Percentiles rank a stretch among this genome's conserved stretches.
These are phyloP conservation scores for Nemophila menziesii DNA, from an alignment of 257 asterid species.

Conservation along the genomic window DNA sequence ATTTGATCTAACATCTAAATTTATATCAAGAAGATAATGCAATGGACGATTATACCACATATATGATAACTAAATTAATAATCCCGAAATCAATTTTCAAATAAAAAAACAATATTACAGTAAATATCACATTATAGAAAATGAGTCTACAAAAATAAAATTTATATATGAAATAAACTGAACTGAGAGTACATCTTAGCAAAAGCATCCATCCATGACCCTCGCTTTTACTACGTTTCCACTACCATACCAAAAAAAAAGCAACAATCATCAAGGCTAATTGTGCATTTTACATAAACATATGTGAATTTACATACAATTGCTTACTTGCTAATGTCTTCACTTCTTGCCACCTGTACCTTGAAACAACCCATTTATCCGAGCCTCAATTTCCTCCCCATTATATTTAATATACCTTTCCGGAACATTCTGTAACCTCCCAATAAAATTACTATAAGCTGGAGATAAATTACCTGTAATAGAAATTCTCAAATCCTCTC, in stretches of 20 bases:
- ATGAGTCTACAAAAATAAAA: too few species aligned
- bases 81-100: too few species aligned
- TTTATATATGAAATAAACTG: too few species aligned
- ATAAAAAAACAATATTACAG: too few species aligned
- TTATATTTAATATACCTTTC: constrained; percentile 64
- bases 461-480: constrained; percentile 42
- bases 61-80: too few species aligned
- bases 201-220: too few species aligned
- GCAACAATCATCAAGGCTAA: neutral
- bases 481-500: constrained; percentile 61
- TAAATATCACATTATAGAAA: too few species aligned
- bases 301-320: constrained; percentile 16
- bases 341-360: constrained; percentile 59
- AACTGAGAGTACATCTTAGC: too few species aligned
- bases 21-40: too few species aligned
- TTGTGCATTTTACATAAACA: constrained; percentile 9
- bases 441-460: constrained; percentile 59
- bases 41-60: too few species aligned
- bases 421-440: constrained; percentile 32
- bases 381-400: constrained; percentile 61
- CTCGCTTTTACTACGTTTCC: too few species aligned
- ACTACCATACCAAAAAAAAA: neutral
- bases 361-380: constrained; percentile 49
- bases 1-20: too few species aligned
- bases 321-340: constrained; percentile 21